A percentile compares a stretch with the other conserved stretches of the same genome.
phyloP scores from a whole-genome alignment of 1,284 basidiomycete genomes.

The Cutaneotrichosporon dermatis region DNA sequence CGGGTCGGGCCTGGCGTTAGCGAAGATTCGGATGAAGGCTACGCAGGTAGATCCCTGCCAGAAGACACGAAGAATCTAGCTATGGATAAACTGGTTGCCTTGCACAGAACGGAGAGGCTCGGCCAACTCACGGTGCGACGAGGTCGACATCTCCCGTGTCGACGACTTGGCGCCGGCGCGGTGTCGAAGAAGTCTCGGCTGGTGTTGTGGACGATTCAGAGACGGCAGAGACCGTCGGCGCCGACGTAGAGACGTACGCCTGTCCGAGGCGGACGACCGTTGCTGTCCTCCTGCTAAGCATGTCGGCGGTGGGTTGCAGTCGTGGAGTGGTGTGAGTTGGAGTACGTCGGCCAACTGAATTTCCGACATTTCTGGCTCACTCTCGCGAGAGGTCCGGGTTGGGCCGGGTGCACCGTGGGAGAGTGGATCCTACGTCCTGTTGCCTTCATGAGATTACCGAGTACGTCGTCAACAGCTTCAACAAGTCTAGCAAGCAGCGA shows the following conservation, averaged over 20 bases:
- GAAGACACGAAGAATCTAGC: no score
- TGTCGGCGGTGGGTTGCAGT: neutral
- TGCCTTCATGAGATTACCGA: no score
- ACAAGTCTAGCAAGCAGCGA: no score
- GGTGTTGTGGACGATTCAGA: no score
- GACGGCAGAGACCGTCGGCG: neutral
- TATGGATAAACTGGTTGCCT: no score
- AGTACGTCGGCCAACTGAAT: neutral
- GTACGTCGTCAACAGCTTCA: no score
- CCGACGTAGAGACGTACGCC: neutral
- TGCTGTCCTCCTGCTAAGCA: neutral
- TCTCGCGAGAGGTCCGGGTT: no score
- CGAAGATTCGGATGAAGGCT: neutral
- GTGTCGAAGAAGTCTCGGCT: neutral
- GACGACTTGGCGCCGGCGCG: neutral
- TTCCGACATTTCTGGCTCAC: no score
- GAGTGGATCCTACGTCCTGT: neutral
- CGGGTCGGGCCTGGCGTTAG: constrained; percentile 37
- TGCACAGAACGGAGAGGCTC: no score
- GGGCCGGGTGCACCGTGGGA: neutral
- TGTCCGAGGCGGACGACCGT: neutral
- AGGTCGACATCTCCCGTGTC: constrained; percentile 31
- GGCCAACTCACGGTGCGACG: constrained; percentile 40
- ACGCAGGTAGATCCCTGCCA: no score
- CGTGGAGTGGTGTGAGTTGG: neutral